A percentile compares a stretch with the other conserved stretches of the same genome.
Conservation (phyloP, 352 stramenopile species). For the Globisporangium nunn region DNA sequence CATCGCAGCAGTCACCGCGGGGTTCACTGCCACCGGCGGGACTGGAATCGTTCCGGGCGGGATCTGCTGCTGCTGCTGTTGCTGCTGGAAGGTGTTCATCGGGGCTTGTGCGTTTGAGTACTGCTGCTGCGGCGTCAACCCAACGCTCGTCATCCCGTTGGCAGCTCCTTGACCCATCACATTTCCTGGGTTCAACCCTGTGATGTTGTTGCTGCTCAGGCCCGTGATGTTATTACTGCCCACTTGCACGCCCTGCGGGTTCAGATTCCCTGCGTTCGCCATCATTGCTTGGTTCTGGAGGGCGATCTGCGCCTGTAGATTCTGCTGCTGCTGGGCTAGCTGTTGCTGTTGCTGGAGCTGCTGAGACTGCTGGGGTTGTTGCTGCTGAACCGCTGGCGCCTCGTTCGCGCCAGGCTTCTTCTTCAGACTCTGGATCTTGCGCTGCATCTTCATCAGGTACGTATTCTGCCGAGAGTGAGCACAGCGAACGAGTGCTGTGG, state of each 20-base stretch:
- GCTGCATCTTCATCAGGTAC: constrained; percentile 81
- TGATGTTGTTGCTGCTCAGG: constrained; percentile 13
- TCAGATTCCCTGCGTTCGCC: background rate
- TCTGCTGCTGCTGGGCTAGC: constrained; percentile 4
- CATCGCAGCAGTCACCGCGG: constrained; percentile 7
- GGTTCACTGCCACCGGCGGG: constrained; percentile 6
- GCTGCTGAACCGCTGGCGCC: constrained; percentile 8
- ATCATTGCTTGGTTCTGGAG: constrained; percentile 2
- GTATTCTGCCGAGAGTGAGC: constrained; percentile 33
- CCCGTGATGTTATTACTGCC: constrained; percentile 8
- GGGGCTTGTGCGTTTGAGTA: constrained; percentile 15
- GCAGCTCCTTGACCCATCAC: constrained; percentile 9
- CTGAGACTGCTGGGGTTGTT: constrained; percentile 21
- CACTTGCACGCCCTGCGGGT: constrained; percentile 6
- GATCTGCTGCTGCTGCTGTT: constrained; percentile 12
- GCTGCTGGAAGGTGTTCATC: constrained; percentile 13
- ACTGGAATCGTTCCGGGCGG: constrained; percentile 6
- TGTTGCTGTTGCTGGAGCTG: constrained; percentile 23
- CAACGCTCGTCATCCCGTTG: constrained; percentile 8
- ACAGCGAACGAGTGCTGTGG: background rate
- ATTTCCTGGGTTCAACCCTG: constrained; percentile 9
- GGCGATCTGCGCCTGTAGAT: background rate
- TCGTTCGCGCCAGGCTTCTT: constrained; percentile 49
- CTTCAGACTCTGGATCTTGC: constrained; percentile 77
- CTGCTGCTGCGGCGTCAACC: constrained; percentile 16